These are phyloP conservation scores for Takakia lepidozioides DNA, from an alignment of 225 moss, liverwort and hornwort genomes.

Conservation along the genomic window DNA sequence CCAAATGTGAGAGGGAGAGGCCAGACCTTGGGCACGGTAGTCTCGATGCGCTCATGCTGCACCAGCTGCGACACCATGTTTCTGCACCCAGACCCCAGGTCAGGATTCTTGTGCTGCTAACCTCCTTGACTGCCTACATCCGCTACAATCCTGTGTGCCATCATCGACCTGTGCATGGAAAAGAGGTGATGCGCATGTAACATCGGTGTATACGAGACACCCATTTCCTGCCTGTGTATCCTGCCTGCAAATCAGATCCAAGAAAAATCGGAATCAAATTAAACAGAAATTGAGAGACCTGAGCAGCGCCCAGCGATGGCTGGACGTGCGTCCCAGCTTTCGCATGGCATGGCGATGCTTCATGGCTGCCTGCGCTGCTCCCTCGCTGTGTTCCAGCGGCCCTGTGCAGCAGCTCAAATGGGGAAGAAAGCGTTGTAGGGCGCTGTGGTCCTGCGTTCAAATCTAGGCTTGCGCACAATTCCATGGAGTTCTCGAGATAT, in stretches of 20 bases:
- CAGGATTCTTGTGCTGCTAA: not conserved
- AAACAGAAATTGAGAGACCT: slow-evolving; percentile 19
- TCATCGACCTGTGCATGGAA: too few relatives aligned
- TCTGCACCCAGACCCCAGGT: slow-evolving; percentile 18
- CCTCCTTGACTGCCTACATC: too few relatives aligned
- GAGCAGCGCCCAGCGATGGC: slow-evolving; percentile 76
- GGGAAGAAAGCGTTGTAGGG: too few relatives aligned
- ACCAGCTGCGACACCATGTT: slow-evolving; percentile 91
- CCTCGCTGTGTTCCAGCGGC: too few relatives aligned
- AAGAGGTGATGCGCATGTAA: not conserved
- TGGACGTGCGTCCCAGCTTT: slow-evolving; percentile 85
- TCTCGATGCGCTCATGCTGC: slow-evolving; percentile 92
- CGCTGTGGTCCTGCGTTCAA: too few relatives aligned
- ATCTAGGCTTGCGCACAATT: too few relatives aligned
- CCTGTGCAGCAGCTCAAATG: too few relatives aligned
- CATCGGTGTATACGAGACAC: not conserved
- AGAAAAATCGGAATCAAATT: not conserved
- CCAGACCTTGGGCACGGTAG: slow-evolving; percentile 79
- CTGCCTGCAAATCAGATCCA: not conserved
- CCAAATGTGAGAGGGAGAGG: not conserved
- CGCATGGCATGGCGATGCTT: slow-evolving; percentile 91
- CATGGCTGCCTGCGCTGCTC: too few relatives aligned
- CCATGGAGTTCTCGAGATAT: too few relatives aligned
- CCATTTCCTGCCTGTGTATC: not conserved
- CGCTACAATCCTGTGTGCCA: too few relatives aligned